Evolutionary conservation across 2,329 filamentous ascomycete genomes (phyloP).

Genomic region (Immersiporthe knoxdaviesiana): DNA sequence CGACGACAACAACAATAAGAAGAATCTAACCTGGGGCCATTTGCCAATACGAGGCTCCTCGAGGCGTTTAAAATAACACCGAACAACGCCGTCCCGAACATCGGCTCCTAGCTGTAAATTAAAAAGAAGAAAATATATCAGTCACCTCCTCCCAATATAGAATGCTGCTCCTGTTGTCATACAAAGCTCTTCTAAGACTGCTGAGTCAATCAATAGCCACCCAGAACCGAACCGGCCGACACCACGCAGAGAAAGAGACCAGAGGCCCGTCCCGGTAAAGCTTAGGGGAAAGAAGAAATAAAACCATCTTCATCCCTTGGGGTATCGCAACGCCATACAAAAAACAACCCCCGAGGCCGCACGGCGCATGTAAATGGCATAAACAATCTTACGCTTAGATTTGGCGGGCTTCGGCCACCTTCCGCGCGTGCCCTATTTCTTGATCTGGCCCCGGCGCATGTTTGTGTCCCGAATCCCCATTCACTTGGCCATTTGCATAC

Average conservation of each 20-base stretch:
- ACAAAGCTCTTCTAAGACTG: neutral
- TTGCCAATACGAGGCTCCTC: slow-evolving; percentile 7
- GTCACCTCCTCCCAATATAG: slow-evolving; percentile 6
- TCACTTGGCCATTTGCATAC: slow-evolving; percentile 26
- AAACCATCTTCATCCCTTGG: slow-evolving; percentile 19
- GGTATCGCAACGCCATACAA: slow-evolving; percentile 29
- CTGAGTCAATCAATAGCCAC: slow-evolving; percentile 3
- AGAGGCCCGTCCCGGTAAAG: slow-evolving; percentile 14
- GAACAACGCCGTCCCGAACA: slow-evolving; percentile 16
- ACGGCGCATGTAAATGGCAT: slow-evolving; percentile 16
- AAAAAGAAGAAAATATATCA: neutral
- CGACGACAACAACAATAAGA: slow-evolving; percentile 16
- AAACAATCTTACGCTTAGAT: slow-evolving; percentile 21
- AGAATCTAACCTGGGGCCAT: slow-evolving; percentile 3
- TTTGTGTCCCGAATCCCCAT: slow-evolving; percentile 25
- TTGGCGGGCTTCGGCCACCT: slow-evolving; percentile 20
- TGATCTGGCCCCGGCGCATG: slow-evolving; percentile 18
- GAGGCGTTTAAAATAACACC: slow-evolving; percentile 1
- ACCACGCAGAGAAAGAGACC: slow-evolving; percentile 6
- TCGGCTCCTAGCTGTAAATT: slow-evolving; percentile 8
- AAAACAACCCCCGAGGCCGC: slow-evolving; percentile 16
- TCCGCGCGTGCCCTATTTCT: slow-evolving; percentile 22
- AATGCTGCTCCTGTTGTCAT: neutral
- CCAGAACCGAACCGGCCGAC: neutral
- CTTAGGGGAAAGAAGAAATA: no score